Conservation (phyloP, 2,329 filamentous ascomycete genomes). For the Pyricularia sp. region DNA sequence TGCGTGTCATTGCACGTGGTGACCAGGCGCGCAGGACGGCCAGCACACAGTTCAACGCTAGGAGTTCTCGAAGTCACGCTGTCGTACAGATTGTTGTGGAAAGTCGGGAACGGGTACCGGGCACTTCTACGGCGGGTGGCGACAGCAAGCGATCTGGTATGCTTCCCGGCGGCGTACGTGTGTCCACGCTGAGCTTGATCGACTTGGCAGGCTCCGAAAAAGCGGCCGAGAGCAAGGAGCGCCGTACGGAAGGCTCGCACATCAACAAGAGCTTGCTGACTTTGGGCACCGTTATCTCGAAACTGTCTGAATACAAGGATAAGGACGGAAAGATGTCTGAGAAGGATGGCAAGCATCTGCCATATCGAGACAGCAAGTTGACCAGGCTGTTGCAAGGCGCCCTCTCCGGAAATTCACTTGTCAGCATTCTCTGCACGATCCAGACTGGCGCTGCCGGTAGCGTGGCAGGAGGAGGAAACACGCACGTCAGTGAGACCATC, state of each 20-base stretch:
- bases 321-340: constrained; percentile 64
- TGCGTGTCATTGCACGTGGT: constrained; percentile 89
- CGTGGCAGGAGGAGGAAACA: constrained; percentile 57
- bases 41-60: constrained; percentile 93
- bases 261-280: constrained; percentile 98
- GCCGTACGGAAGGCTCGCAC: constrained; percentile 87
- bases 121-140: constrained; percentile 25
- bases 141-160: constrained; percentile 62
- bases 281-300: constrained; percentile 87
- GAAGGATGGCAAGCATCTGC: constrained; percentile 84
- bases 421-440: constrained; percentile 96
- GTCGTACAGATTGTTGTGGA: constrained; percentile 99
- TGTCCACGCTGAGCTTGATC: constrained; percentile 90
- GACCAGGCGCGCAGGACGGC: constrained; percentile 84
- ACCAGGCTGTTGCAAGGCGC: constrained; percentile 88
- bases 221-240: constrained; percentile 90
- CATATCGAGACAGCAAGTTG: constrained; percentile 95
- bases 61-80: constrained; percentile 94
- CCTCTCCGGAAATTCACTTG: constrained; percentile 83
- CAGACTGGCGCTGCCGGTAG: constrained; percentile 74
- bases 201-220: constrained; percentile 95
- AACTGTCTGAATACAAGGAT: constrained; percentile 82
- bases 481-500: constrained; percentile 77
- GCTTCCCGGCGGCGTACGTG: constrained; percentile 79
- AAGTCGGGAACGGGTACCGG: constrained; percentile 75